A percentile compares a stretch with the other conserved stretches of the same genome.
phyloP scores from a whole-genome alignment of 148 eudicot genomes.

The Diospyros kaki region DNA sequence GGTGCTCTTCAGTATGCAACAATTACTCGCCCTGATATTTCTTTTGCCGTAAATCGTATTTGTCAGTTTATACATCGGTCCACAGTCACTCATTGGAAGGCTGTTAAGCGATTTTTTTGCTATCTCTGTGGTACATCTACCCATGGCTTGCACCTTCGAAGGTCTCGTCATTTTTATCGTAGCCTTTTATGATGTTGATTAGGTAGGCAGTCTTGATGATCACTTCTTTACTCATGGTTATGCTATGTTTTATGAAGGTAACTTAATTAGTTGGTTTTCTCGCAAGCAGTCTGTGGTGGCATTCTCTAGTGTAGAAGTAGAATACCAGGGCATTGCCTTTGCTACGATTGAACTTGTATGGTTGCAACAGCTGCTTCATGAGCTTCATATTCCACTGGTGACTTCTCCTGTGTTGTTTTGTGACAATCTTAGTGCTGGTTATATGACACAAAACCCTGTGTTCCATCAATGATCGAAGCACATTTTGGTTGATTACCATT shows the following conservation, averaged over 20 bases:
- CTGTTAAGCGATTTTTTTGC: neutral
- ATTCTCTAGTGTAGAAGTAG: too few species aligned
- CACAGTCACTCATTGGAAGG: neutral
- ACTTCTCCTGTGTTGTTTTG: too few species aligned
- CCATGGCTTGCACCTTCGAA: neutral
- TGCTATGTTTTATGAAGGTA: neutral
- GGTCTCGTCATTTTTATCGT: neutral
- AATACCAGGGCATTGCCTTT: too few species aligned
- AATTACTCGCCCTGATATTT: conserved; percentile 7
- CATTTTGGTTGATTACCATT: too few species aligned
- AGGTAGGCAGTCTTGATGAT: neutral
- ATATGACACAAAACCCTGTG: too few species aligned
- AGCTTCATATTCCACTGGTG: too few species aligned
- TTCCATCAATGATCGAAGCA: too few species aligned
- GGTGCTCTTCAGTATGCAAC: conserved; percentile 12
- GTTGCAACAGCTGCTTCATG: too few species aligned
- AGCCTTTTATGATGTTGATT: neutral
- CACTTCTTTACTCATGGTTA: neutral
- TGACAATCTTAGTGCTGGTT: too few species aligned
- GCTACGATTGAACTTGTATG: too few species aligned
- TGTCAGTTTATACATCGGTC: conserved; percentile 10
- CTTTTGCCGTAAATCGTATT: neutral
- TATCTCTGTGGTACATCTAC: neutral
- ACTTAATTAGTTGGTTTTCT: too few species aligned
- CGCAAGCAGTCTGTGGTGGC: too few species aligned